phyloP scores from a whole-genome alignment of 495 filamentous ascomycete species.

The Podospora sp. region DNA sequence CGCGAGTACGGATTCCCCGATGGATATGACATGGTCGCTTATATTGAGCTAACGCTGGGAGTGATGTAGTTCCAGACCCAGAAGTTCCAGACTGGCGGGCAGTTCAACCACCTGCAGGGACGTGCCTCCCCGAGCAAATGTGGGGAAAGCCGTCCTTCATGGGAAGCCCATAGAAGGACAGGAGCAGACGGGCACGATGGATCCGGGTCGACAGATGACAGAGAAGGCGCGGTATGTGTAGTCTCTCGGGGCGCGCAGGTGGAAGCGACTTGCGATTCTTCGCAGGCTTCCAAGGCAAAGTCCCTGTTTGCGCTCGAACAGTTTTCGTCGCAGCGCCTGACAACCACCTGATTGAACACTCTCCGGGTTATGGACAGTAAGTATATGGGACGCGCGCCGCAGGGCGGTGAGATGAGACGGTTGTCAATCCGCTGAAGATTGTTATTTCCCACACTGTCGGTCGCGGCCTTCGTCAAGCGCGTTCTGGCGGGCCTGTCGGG shows the following conservation, averaged over 20 bases:
- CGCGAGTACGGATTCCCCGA: conserved; percentile 25
- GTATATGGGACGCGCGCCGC: no score
- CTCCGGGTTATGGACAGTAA: no score
- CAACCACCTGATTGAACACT: no score
- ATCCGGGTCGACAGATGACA: not conserved
- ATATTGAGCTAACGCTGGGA: not conserved
- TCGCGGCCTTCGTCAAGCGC: not conserved
- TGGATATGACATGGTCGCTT: conserved; percentile 22
- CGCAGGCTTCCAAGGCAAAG: no score
- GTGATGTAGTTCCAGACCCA: not conserved
- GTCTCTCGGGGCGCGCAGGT: not conserved
- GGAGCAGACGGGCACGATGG: not conserved
- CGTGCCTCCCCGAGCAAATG: not conserved
- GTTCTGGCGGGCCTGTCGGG: not conserved
- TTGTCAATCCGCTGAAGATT: not conserved
- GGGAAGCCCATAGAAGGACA: not conserved
- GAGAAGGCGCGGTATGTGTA: not conserved
- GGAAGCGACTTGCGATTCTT: not conserved
- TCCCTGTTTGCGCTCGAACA: no score
- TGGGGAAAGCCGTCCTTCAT: not conserved
- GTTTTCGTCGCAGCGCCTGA: no score
- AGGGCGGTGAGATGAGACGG: no score
- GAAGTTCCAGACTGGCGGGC: not conserved
- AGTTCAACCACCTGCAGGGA: not conserved
- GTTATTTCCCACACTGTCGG: not conserved